Evolutionary conservation across 2,329 filamentous ascomycete species (phyloP).

Genomic region (Neopestalotiopsis clavispora): DNA sequence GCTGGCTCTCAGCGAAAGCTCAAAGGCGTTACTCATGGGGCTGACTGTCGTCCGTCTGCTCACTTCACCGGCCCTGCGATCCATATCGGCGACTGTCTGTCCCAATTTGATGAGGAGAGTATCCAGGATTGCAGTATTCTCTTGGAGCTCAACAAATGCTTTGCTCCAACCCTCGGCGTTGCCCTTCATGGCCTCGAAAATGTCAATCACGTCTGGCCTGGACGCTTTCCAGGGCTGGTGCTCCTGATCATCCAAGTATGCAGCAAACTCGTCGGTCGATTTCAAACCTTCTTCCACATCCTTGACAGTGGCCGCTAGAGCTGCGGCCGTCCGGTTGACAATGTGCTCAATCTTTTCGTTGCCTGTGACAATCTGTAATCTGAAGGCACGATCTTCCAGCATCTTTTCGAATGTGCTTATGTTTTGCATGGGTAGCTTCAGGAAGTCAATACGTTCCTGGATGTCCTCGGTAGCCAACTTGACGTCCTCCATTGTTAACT

Average conservation of each 20-base stretch:
- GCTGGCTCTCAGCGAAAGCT: conserved; percentile 21
- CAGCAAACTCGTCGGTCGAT: conserved; percentile 76
- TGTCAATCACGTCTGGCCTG: conserved; percentile 68
- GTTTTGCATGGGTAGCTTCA: conserved; percentile 85
- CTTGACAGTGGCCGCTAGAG: conserved; percentile 77
- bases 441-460: conserved; percentile 75
- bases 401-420: conserved; percentile 84
- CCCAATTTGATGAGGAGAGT: conserved; percentile 73
- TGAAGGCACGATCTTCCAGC: conserved; percentile 83
- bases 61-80: conserved; percentile 81
- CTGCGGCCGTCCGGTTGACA: conserved; percentile 75
- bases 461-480: conserved; percentile 80
- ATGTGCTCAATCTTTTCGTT: conserved; percentile 94
- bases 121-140: conserved; percentile 73
- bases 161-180: conserved; percentile 91
- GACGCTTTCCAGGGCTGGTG: conserved; percentile 65
- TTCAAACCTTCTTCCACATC: conserved; percentile 81
- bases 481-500: conserved; percentile 85
- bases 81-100: conserved; percentile 83
- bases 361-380: conserved; percentile 79
- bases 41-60: conserved; percentile 78
- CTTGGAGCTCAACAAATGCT: conserved; percentile 77
- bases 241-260: conserved; percentile 73
- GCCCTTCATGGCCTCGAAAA: conserved; percentile 88
- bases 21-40: conserved; percentile 24